Evolutionary conservation across 352 stramenopile genomes (phyloP).

Genomic region (Globisporangium apiculatum): DNA sequence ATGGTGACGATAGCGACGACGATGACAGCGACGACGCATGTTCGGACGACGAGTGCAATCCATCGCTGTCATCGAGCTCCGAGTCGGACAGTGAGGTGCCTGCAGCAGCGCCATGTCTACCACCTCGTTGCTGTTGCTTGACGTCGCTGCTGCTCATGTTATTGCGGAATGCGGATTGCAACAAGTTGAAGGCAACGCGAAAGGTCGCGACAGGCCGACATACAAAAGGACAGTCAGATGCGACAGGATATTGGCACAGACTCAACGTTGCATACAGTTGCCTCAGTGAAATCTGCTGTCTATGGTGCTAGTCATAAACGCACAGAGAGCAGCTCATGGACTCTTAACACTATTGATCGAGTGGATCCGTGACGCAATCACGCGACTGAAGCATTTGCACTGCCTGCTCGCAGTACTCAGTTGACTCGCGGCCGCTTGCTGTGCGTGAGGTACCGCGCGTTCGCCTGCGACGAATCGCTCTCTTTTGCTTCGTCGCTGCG

Average conservation of each 20-base stretch:
- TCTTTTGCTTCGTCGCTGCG: conserved; percentile 10
- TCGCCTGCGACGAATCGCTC: conserved; percentile 42
- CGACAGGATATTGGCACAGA: no score
- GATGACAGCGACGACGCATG: background rate
- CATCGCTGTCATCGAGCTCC: background rate
- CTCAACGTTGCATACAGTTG: no score
- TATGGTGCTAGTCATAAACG: no score
- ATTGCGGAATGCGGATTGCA: background rate
- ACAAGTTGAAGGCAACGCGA: no score
- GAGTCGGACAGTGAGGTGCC: background rate
- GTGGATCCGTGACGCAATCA: no score
- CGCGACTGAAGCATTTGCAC: no score
- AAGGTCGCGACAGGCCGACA: no score
- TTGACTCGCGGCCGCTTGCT: conserved; percentile 43
- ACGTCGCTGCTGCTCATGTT: background rate
- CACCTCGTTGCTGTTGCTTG: background rate
- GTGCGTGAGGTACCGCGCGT: conserved; percentile 55
- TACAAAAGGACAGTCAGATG: no score
- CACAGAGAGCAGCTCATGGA: no score
- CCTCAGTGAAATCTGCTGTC: no score
- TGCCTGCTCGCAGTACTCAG: conserved; percentile 6
- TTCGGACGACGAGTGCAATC: background rate
- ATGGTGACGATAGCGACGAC: background rate
- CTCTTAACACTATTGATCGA: no score
- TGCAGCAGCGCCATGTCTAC: no score